Evolutionary conservation across 2,329 filamentous ascomycete genomes (phyloP).

Genomic region (Aspergillus fijiensis): DNA sequence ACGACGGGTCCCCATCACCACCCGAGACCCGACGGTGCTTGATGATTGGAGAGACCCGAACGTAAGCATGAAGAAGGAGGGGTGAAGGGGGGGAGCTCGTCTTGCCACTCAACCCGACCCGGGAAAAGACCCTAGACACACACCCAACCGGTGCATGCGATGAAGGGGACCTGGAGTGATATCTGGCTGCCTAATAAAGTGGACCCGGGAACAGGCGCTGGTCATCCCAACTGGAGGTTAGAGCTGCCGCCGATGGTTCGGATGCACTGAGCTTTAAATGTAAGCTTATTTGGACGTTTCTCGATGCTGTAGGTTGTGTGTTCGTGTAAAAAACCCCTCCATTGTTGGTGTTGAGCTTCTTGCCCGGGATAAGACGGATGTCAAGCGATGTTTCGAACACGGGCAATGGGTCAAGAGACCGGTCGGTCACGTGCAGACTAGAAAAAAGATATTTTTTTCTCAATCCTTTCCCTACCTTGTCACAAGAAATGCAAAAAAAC

Average conservation of each 20-base stretch:
- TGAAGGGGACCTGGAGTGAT: neutral
- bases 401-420: too few relatives aligned
- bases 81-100: neutral
- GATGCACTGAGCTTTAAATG: constrained; percentile 12
- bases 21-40: neutral
- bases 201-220: constrained; percentile 10
- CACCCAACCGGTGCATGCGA: neutral
- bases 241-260: neutral
- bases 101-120: neutral
- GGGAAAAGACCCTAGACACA: neutral
- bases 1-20: neutral
- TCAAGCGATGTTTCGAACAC: neutral
- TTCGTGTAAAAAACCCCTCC: neutral
- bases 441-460: neutral
- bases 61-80: neutral
- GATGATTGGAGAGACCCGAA: neutral
- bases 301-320: neutral
- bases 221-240: constrained; percentile 10
- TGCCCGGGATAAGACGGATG: neutral
- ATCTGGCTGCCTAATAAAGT: constrained; percentile 20
- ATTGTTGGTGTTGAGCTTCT: constrained; percentile 1
- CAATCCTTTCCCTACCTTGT: neutral
- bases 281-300: constrained; percentile 22
- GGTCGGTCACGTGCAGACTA: neutral
- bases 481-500: neutral